Evolutionary conservation across 257 asterid genomes (phyloP), one percentile per base, ranked within the genome.

Genomic region (Solanum neorickii): DNA sequence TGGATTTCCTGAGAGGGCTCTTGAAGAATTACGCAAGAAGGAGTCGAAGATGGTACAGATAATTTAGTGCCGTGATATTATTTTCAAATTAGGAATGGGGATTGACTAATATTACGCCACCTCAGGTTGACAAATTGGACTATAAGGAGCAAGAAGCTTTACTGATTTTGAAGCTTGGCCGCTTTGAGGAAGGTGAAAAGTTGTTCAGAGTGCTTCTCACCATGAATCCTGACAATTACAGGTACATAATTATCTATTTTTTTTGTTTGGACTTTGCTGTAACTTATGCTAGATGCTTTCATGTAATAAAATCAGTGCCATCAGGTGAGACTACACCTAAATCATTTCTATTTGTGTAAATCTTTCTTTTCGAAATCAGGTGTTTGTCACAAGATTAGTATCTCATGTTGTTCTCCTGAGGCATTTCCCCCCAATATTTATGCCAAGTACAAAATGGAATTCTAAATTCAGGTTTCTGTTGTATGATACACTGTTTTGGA

Each of bases 141-240:
- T 92, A 84, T 91, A 97, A 95, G 93, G 99, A 96, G 88, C 99
- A 95, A 86, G 98, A 96, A 89, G 99, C 89, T 90, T 93, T 94
- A 87, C 96, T 96, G 84, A 94, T 95, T 83, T 94, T 92, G 91
- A 96, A 95, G 95, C 98, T 97, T 88, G 93, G 94, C 84, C 93
- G 84, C 85, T 85, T 92, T 49, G 97, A 93, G 65, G 99, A 96
- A 91, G 98, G 96, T 86, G 97, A 92, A 92, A 94, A 91, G 70
- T 89, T 93, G 84, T 96, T 95, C 92, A 93, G 88, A 93, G 89
- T 90, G 90, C 92, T 97, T 42, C 99, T 96, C 87, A 90, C 96
- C 3, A 91, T 94, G 98, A 97, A 97, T 92, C 97, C 99, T 80
- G 99, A 97, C 90, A 96, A 97, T 90, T 97, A 96, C 90, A 91